Conservation (phyloP, 2,329 filamentous ascomycete species). For the Pseudocercospora cruenta region DNA sequence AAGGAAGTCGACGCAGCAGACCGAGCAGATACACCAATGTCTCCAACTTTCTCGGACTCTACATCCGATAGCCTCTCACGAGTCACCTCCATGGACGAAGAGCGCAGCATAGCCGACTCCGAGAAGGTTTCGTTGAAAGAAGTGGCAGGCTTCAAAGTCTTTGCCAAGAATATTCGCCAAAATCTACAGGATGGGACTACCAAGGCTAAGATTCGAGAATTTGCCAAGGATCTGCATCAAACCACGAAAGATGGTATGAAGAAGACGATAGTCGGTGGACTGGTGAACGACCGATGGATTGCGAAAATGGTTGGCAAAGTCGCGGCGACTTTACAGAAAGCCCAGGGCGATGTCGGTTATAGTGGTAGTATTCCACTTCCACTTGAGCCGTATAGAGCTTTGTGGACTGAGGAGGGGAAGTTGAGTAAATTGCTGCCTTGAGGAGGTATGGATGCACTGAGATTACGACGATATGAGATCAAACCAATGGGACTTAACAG, state of each 20-base stretch:
- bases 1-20: constrained; percentile 46
- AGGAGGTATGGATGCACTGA: not conserved
- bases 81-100: constrained; percentile 6
- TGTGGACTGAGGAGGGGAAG: constrained; percentile 16
- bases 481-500: not conserved
- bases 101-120: not conserved
- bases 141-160: constrained; percentile 32
- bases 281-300: constrained; percentile 60
- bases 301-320: constrained; percentile 58
- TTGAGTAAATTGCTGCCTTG: constrained; percentile 33
- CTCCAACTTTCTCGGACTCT: constrained; percentile 34
- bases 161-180: constrained; percentile 34
- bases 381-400: constrained; percentile 43
- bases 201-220: constrained; percentile 32
- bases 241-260: constrained; percentile 52
- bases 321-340: constrained; percentile 53
- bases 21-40: constrained; percentile 17
- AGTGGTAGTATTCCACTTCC: constrained; percentile 52
- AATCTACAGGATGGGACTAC: constrained; percentile 33
- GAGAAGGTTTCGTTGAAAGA: constrained; percentile 19
- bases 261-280: constrained; percentile 49
- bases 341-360: constrained; percentile 57
- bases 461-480: not conserved
- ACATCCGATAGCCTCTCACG: constrained; percentile 22
- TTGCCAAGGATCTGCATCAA: constrained; percentile 36